These are phyloP conservation scores for Seiridium cupressi DNA, from an alignment of 2,329 filamentous ascomycete species.

Conservation along the genomic window DNA sequence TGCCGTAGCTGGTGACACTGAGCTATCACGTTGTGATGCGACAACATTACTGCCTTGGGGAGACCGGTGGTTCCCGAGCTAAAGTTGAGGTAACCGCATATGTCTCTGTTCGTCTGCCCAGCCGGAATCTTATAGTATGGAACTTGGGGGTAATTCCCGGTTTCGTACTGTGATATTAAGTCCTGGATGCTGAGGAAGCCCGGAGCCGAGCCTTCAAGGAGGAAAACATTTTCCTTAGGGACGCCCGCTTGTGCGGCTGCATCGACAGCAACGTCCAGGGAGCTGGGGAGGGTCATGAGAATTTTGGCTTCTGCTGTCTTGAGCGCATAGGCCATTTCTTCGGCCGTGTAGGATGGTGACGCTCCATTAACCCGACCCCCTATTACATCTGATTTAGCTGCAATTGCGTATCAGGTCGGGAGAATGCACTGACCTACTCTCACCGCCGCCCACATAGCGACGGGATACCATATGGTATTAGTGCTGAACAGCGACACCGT, in stretches of 20 bases:
- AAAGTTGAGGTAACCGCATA: conserved; percentile 12
- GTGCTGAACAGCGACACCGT: conserved; percentile 58
- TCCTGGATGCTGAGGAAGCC: conserved; percentile 47
- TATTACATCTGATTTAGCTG: background rate
- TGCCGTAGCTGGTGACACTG: conserved; percentile 13
- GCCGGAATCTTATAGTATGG: conserved; percentile 1
- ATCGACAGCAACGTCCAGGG: conserved; percentile 49
- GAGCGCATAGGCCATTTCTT: conserved; percentile 60
- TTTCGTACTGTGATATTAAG: conserved; percentile 8
- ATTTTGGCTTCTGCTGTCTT: conserved; percentile 53
- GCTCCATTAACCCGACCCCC: conserved; percentile 54
- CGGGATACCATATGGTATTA: conserved; percentile 63
- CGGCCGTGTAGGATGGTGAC: conserved; percentile 56
- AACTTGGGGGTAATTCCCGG: background rate
- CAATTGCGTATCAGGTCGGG: background rate
- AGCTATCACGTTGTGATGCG: conserved; percentile 13
- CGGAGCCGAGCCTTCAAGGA: conserved; percentile 48
- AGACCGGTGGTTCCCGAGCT: conserved; percentile 12
- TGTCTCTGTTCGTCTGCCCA: conserved; percentile 6
- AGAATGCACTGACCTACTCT: background rate
- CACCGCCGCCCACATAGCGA: conserved; percentile 43
- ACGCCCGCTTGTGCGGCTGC: conserved; percentile 54
- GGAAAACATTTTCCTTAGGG: conserved; percentile 47
- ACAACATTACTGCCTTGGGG: conserved; percentile 13
- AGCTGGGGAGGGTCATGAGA: conserved; percentile 51